Conservation (phyloP, 306 rosid species). For the Canavalia gladiata region DNA sequence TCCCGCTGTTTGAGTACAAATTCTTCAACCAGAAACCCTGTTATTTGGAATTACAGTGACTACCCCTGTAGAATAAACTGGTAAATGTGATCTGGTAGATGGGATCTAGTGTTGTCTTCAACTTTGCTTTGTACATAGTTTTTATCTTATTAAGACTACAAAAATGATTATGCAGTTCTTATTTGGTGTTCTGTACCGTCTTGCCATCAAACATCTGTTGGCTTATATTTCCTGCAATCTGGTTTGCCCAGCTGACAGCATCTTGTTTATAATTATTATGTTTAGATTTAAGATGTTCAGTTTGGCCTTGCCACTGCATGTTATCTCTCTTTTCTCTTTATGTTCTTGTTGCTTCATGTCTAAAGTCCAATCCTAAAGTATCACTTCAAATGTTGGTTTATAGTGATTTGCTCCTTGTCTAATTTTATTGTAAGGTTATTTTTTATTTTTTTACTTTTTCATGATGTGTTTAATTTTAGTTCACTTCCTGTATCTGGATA, state of each 20-base stretch:
- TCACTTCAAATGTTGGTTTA: conserved; percentile 5
- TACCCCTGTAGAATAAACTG: too few relatives aligned
- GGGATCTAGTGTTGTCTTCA: too few relatives aligned
- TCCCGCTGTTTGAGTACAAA: too few relatives aligned
- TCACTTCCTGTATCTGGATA: conserved; percentile 14
- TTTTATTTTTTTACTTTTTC: background rate
- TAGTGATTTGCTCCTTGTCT: conserved; percentile 15
- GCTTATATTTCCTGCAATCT: conserved; percentile 23
- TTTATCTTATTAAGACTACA: too few relatives aligned
- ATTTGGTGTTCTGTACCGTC: background rate
- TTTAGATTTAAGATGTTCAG: background rate
- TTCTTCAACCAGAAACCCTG: too few relatives aligned
- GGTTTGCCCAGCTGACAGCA: background rate
- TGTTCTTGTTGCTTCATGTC: background rate
- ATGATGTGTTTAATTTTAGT: background rate
- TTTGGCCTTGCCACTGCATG: too few relatives aligned
- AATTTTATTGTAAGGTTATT: background rate
- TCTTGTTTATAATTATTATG: conserved; percentile 8
- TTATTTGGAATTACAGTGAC: too few relatives aligned
- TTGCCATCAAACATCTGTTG: conserved; percentile 2
- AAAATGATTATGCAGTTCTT: background rate
- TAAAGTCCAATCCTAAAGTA: conserved; percentile 15
- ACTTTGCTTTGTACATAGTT: too few relatives aligned
- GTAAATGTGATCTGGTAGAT: too few relatives aligned
- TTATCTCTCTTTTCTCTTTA: too few relatives aligned